A percentile compares a stretch with the other conserved stretches of the same genome.
phyloP scores from a whole-genome alignment of 2,329 filamentous ascomycete genomes.

The Pseudomassariella vexata region DNA sequence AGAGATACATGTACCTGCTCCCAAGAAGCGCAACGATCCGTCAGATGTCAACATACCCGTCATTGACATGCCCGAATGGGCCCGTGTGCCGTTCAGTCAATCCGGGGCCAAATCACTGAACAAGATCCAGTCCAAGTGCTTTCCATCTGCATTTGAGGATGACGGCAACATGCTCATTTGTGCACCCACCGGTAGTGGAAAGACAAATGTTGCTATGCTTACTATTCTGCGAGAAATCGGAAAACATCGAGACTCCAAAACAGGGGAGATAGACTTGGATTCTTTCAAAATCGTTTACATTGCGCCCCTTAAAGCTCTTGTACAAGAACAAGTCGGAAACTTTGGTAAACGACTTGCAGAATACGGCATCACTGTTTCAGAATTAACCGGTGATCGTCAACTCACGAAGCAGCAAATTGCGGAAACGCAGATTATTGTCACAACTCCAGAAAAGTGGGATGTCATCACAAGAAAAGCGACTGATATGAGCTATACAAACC shows the following conservation, averaged over 20 bases:
- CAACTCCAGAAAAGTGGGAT: slow-evolving; percentile 98
- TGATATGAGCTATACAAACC: slow-evolving; percentile 91
- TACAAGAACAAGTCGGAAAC: slow-evolving; percentile 97
- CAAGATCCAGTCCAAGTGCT: slow-evolving; percentile 93
- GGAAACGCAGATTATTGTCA: slow-evolving; percentile 96
- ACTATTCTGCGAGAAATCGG: slow-evolving; percentile 94
- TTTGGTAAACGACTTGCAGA: slow-evolving; percentile 87
- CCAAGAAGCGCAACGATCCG: slow-evolving; percentile 79
- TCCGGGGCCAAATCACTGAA: slow-evolving; percentile 71
- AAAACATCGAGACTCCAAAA: slow-evolving; percentile 82
- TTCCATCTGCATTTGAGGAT: slow-evolving; percentile 80
- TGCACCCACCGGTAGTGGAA: slow-evolving; percentile 93
- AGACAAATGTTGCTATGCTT: slow-evolving; percentile 98
- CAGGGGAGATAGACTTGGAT: slow-evolving; percentile 91
- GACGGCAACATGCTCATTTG: slow-evolving; percentile 98
- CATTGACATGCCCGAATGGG: slow-evolving; percentile 88
- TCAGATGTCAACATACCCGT: slow-evolving; percentile 79
- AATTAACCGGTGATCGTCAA: slow-evolving; percentile 94
- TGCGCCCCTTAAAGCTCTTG: slow-evolving; percentile 88
- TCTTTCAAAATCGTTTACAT: slow-evolving; percentile 99
- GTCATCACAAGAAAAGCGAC: slow-evolving; percentile 98
- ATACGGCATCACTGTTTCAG: slow-evolving; percentile 89
- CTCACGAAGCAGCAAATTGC: slow-evolving; percentile 98
- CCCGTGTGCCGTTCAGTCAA: slow-evolving; percentile 75
- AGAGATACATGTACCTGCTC: slow-evolving; percentile 93